These are phyloP conservation scores for Mitragyna speciosa DNA, from an alignment of 257 asterid species.

Conservation along the genomic window DNA sequence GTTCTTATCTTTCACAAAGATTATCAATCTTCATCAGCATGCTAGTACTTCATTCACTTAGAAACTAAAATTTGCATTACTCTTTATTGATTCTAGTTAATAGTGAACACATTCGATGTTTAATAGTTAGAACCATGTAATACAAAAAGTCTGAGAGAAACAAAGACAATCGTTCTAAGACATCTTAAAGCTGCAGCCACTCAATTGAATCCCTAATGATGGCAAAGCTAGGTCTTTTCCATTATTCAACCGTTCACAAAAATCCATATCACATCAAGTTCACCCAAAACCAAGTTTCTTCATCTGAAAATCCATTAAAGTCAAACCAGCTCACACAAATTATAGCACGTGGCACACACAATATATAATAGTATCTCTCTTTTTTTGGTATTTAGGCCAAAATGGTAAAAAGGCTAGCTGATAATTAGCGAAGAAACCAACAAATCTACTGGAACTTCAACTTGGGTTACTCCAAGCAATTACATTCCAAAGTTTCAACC, in stretches of 20 bases:
- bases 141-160: not conserved
- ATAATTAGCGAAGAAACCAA: not conserved
- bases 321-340: not conserved
- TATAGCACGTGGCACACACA: not conserved
- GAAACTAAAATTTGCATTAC: no score
- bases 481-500: conserved; percentile 34
- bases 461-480: not conserved
- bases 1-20: not conserved
- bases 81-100: not conserved
- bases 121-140: not conserved
- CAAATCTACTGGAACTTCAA: not conserved
- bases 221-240: not conserved
- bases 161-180: not conserved
- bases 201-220: not conserved
- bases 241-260: not conserved
- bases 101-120: not conserved
- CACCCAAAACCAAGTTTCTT: not conserved
- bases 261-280: not conserved
- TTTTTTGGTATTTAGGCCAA: not conserved
- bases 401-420: not conserved
- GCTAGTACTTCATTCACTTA: not conserved
- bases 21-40: not conserved
- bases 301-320: not conserved
- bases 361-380: not conserved
- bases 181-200: not conserved